Conservation (phyloP, 2,329 filamentous ascomycete species). For the Davidsoniella neocaledoniae region DNA sequence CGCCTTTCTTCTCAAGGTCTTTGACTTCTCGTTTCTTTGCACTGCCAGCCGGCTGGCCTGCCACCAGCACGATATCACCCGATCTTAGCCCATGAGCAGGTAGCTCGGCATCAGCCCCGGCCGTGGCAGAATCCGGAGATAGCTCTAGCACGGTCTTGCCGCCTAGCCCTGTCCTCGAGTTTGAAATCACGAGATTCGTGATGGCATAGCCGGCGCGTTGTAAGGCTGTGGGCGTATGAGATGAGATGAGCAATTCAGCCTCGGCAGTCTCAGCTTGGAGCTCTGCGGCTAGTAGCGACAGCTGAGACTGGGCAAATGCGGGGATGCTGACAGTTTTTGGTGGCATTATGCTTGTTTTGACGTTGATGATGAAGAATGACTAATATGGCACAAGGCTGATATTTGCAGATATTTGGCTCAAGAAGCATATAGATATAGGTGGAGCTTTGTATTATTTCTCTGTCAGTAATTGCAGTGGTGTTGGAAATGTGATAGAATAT, state of each 20-base stretch:
- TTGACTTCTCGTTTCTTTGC: slow-evolving; percentile 57
- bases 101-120: slow-evolving; percentile 29
- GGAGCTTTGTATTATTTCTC: too few species aligned
- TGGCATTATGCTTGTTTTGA: slow-evolving; percentile 18
- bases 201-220: slow-evolving; percentile 65
- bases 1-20: slow-evolving; percentile 51
- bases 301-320: slow-evolving; percentile 53
- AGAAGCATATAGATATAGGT: too few species aligned
- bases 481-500: too few species aligned
- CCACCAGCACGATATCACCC: slow-evolving; percentile 62
- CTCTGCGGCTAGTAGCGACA: slow-evolving; percentile 53
- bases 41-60: slow-evolving; percentile 56
- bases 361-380: too few species aligned
- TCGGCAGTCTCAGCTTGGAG: slow-evolving; percentile 56
- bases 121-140: slow-evolving; percentile 51
- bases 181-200: slow-evolving; percentile 54
- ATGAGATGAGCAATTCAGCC: slow-evolving; percentile 48
- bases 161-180: slow-evolving; percentile 74
- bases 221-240: slow-evolving; percentile 50
- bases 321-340: slow-evolving; percentile 40
- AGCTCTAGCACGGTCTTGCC: slow-evolving; percentile 85
- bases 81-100: slow-evolving; percentile 60
- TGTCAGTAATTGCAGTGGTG: too few species aligned
- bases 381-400: too few species aligned
- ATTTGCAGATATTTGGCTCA: too few species aligned